Percentiles rank a stretch among this genome's conserved stretches.
These are phyloP conservation scores for Circinella umbellata DNA, from an alignment of 371 early-diverging fungal species.

Conservation along the genomic window DNA sequence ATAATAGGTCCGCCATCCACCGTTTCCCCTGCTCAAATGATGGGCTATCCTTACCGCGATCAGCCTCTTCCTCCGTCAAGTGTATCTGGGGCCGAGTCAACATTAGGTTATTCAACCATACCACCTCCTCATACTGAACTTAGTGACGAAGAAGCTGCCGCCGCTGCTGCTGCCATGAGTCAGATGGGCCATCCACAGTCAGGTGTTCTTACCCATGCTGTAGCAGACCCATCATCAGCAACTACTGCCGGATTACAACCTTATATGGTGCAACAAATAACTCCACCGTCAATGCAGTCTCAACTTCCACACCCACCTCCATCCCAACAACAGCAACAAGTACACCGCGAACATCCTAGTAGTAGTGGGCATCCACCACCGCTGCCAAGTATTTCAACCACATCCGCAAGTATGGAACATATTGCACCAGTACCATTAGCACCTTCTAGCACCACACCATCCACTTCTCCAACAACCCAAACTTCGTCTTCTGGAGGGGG, in stretches of 20 bases:
- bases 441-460: neutral
- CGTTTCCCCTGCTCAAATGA: constrained; percentile 28
- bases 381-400: constrained; percentile 5
- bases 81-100: constrained; percentile 3
- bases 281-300: constrained; percentile 4
- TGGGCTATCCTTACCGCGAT: constrained; percentile 19
- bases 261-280: constrained; percentile 17
- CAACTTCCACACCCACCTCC: neutral
- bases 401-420: constrained; percentile 1
- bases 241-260: constrained; percentile 15
- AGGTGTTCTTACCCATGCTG: constrained; percentile 3
- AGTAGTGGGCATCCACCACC: neutral
- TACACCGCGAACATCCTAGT: constrained; percentile 4
- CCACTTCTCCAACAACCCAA: neutral
- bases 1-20: constrained; percentile 8
- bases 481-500: neutral
- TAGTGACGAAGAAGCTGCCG: constrained; percentile 10
- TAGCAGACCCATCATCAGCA: constrained; percentile 8
- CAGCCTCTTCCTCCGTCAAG: constrained; percentile 3
- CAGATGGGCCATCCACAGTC: constrained; percentile 12
- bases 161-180: constrained; percentile 16
- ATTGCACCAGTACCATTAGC: constrained; percentile 5
- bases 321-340: neutral
- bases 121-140: neutral
- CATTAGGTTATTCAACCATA: constrained; percentile 8